These are phyloP conservation scores for Afroboletus lepidellus DNA, from an alignment of 1,284 basidiomycete genomes.

Conservation along the genomic window DNA sequence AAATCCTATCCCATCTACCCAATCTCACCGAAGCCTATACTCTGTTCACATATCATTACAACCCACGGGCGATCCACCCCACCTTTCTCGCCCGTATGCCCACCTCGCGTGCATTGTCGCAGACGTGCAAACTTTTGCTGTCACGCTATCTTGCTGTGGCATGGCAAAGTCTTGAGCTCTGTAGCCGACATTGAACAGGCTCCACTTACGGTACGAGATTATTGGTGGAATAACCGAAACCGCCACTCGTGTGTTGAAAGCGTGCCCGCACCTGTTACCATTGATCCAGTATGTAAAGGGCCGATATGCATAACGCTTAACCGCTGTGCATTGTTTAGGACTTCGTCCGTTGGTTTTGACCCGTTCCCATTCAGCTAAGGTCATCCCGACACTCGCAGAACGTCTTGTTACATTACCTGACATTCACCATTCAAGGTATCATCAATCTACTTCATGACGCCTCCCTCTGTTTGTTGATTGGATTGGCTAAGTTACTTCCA, in stretches of 20 bases:
- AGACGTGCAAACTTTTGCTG: neutral
- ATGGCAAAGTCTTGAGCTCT: constrained; percentile 16
- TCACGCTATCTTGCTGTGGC: constrained; percentile 18
- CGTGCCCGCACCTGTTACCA: constrained; percentile 6
- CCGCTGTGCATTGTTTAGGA: constrained; percentile 17
- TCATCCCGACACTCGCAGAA: constrained; percentile 32
- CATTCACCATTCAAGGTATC: constrained; percentile 31
- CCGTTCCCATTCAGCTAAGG: constrained; percentile 6
- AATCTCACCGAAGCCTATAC: too few species aligned
- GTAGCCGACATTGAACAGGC: neutral
- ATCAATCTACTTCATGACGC: neutral
- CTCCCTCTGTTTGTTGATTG: neutral
- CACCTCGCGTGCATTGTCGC: neutral
- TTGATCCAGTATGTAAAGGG: constrained; percentile 13
- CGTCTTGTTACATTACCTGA: constrained; percentile 35
- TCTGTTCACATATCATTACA: neutral
- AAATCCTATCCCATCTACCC: too few species aligned
- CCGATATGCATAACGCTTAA: too few species aligned
- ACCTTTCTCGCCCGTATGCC: neutral
- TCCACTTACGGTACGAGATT: neutral
- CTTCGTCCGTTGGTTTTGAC: constrained; percentile 25
- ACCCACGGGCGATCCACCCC: neutral
- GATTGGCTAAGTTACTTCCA: neutral
- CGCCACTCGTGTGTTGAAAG: neutral
- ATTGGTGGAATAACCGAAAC: neutral